Conservation (phyloP, 352 stramenopile species). For the Poterioochromonas sp. region DNA sequence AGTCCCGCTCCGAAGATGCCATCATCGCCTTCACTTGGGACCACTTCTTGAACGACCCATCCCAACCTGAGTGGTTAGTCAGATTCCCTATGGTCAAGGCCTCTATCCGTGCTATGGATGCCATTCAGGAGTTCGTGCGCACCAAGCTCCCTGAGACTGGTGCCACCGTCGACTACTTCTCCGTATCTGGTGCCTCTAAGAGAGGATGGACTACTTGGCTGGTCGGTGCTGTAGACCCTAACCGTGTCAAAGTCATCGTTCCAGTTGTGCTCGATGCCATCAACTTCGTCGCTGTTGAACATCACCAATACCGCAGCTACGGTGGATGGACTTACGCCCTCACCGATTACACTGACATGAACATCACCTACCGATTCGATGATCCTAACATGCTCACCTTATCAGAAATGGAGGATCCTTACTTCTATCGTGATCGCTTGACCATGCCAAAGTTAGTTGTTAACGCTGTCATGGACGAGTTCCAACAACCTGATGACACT, state of each 20-base stretch:
- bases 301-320: slow-evolving; percentile 40
- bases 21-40: slow-evolving; percentile 44
- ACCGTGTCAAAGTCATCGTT: slow-evolving; percentile 9
- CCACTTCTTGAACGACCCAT: slow-evolving; percentile 38
- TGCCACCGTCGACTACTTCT: slow-evolving; percentile 24
- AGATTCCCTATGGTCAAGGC: slow-evolving; percentile 44
- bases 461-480: slow-evolving; percentile 43
- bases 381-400: slow-evolving; percentile 37
- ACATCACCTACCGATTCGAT: slow-evolving; percentile 38
- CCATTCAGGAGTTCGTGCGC: slow-evolving; percentile 34
- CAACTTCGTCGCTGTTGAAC: slow-evolving; percentile 35
- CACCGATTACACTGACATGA: slow-evolving; percentile 40
- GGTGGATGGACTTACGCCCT: slow-evolving; percentile 42
- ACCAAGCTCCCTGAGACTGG: slow-evolving; percentile 30
- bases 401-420: slow-evolving; percentile 37
- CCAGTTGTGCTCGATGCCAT: slow-evolving; percentile 45
- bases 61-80: slow-evolving; percentile 41
- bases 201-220: slow-evolving; percentile 45
- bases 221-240: slow-evolving; percentile 39
- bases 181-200: slow-evolving; percentile 38
- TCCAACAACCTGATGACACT: slow-evolving; percentile 41
- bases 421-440: slow-evolving; percentile 42
- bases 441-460: slow-evolving; percentile 46
- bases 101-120: slow-evolving; percentile 41
- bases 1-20: slow-evolving; percentile 42